Percentiles rank a stretch among this genome's conserved stretches.
phyloP scores from a whole-genome alignment of 2,329 filamentous ascomycete genomes.

The Didymella keratinophila region DNA sequence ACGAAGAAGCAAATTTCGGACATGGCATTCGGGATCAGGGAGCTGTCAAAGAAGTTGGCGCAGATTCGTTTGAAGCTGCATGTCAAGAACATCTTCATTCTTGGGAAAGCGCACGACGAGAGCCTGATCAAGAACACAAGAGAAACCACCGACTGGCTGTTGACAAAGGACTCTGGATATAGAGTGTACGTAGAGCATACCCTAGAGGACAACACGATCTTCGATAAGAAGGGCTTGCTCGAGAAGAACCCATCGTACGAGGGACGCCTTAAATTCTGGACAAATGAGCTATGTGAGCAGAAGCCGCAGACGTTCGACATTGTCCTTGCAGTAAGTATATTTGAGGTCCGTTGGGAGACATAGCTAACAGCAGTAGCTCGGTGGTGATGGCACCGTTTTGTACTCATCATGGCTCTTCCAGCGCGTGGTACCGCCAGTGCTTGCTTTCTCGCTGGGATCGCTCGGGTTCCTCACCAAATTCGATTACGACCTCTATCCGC shows the following conservation, averaged over 20 bases:
- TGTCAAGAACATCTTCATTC: slow-evolving; percentile 82
- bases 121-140: slow-evolving; percentile 79
- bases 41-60: slow-evolving; percentile 84
- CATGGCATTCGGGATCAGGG: slow-evolving; percentile 95
- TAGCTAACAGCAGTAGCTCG: slow-evolving; percentile 59
- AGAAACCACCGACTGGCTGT: slow-evolving; percentile 80
- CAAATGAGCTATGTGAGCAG: slow-evolving; percentile 75
- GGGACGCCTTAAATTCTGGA: slow-evolving; percentile 81
- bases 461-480: slow-evolving; percentile 97
- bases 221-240: slow-evolving; percentile 75
- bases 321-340: slow-evolving; percentile 71
- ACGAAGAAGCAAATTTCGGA: slow-evolving; percentile 95
- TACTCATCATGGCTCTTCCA: slow-evolving; percentile 98
- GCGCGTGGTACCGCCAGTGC: slow-evolving; percentile 87
- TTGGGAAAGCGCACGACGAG: slow-evolving; percentile 92
- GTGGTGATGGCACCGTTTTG: slow-evolving; percentile 95
- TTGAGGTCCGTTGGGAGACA: background rate
- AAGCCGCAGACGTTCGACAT: slow-evolving; percentile 92
- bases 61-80: slow-evolving; percentile 83
- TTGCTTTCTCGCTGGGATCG: slow-evolving; percentile 90
- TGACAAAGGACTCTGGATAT: slow-evolving; percentile 75
- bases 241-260: slow-evolving; percentile 64
- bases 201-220: slow-evolving; percentile 73
- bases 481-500: slow-evolving; percentile 78
- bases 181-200: slow-evolving; percentile 82